Base-by-base conservation (phyloP, 371 early-diverging fungal species). In the Rhizopus microsporus region DNA sequence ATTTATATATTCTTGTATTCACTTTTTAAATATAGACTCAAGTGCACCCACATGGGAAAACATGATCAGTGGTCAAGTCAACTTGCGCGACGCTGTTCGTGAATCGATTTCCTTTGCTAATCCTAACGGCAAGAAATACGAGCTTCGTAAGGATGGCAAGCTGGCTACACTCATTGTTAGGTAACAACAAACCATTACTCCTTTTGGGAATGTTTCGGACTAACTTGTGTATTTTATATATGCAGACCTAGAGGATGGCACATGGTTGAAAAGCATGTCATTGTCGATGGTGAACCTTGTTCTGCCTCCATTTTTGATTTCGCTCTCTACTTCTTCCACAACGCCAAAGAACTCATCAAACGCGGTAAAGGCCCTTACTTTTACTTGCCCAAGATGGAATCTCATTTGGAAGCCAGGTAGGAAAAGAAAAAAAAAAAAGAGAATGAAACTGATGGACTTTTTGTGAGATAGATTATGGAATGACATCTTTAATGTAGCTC, bases 381-480 rank as follows among this genome's bases (percentile, higher is more conserved):
- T 69, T 97, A 97, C 72, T 78, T 96, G 30, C 96, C 97, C 67
- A 97, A 97, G 86, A 92, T 97, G 93, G 97, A 97, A 81, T 87
- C 88, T 59, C 92, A 95, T 63, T 83, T 97, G 53, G 97, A 97
- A 81, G 97, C 97, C 49, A 86, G 72, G 72, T 71, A 68, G 54
- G 17, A 52, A 23, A 23, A 23, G 23, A 23, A 23, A 23, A 23
- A 23, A 23, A 23, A 23, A 23, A 23, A 23, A 23, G 2, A 2
- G 2, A 2, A 23, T 23, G 23, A 23, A 23, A 23, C 23, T 23
- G 23, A 23, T 23, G 23, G 23, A 2, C 23, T 17, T 51, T 40
- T 52, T 12, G 23, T 40, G 30, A 0, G 42, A 34, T 48, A 72
- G 92, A 50, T 88, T 97, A 59, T 97, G 96, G 97, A 97, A 97